Percentiles rank a stretch among this genome's conserved stretches.
Conservation (phyloP, 176 grass and related monocot species). For the Tillandsia fasciculata region DNA sequence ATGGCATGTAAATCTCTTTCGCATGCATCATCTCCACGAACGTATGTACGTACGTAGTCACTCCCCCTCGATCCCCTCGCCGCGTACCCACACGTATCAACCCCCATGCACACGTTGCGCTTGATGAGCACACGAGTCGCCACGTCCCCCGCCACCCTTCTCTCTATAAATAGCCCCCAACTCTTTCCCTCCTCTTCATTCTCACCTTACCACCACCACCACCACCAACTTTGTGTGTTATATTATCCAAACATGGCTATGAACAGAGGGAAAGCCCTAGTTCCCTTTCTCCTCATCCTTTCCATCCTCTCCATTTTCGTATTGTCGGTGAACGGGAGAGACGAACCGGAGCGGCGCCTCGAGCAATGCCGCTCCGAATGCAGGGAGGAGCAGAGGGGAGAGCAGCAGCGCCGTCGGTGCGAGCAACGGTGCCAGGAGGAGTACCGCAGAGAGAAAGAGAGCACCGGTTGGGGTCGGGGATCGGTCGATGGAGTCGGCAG, state of each 20-base stretch:
- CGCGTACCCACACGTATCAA: background rate
- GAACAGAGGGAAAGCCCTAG: background rate
- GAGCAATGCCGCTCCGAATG: too few relatives aligned
- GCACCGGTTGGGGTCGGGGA: too few relatives aligned
- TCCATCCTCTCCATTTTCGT: background rate
- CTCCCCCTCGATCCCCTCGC: background rate
- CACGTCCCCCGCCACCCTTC: background rate
- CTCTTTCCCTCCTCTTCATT: background rate
- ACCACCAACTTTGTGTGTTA: background rate
- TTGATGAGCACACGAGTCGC: background rate
- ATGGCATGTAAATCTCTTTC: background rate
- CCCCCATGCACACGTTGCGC: background rate
- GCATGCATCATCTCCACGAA: background rate
- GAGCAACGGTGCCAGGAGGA: too few relatives aligned
- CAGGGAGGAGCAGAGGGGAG: too few relatives aligned
- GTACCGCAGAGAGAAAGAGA: too few relatives aligned
- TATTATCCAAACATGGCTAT: background rate
- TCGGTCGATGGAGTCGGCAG: background rate
- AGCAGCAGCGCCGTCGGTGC: too few relatives aligned
- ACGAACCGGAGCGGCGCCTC: too few relatives aligned
- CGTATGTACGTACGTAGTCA: background rate
- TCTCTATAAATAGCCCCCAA: background rate
- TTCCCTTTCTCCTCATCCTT: background rate
- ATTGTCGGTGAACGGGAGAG: too few relatives aligned
- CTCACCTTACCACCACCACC: background rate